These are phyloP conservation scores for Geranium brycei DNA, from an alignment of 345 rosid genomes.

Conservation along the genomic window DNA sequence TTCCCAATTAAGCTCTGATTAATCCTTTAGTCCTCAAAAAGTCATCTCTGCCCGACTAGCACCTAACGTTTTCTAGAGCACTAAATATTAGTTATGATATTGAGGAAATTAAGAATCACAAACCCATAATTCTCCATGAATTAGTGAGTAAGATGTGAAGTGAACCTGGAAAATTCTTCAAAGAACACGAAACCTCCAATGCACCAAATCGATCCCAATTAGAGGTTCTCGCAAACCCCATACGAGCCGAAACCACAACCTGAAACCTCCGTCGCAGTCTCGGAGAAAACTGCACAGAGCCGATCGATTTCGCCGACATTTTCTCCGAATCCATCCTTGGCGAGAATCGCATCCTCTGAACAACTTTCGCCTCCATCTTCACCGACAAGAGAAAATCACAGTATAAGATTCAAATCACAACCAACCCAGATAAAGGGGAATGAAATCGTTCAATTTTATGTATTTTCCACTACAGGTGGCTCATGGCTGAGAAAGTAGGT, in stretches of 20 bases:
- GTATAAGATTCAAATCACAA: neutral
- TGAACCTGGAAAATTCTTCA: conserved; percentile 46
- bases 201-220: conserved; percentile 15
- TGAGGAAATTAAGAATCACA: neutral
- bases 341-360: conserved; percentile 33
- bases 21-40: too few relatives aligned
- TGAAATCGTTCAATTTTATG: too few relatives aligned
- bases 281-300: conserved; percentile 24
- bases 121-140: neutral
- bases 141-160: neutral
- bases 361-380: conserved; percentile 50
- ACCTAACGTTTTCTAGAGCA: too few relatives aligned
- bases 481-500: too few relatives aligned
- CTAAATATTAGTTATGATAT: too few relatives aligned
- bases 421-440: too few relatives aligned
- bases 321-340: too few relatives aligned
- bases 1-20: too few relatives aligned
- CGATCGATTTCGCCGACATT: neutral
- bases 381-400: neutral
- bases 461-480: too few relatives aligned
- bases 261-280: conserved; percentile 20
- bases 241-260: conserved; percentile 28
- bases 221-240: conserved; percentile 18
- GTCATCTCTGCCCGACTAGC: too few relatives aligned
- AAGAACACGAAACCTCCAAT: conserved; percentile 30